Evolutionary conservation across 805 yeast species (phyloP), one percentile per base, ranked within the genome.

Genomic region (Cyberlindnera misumaiensis): DNA sequence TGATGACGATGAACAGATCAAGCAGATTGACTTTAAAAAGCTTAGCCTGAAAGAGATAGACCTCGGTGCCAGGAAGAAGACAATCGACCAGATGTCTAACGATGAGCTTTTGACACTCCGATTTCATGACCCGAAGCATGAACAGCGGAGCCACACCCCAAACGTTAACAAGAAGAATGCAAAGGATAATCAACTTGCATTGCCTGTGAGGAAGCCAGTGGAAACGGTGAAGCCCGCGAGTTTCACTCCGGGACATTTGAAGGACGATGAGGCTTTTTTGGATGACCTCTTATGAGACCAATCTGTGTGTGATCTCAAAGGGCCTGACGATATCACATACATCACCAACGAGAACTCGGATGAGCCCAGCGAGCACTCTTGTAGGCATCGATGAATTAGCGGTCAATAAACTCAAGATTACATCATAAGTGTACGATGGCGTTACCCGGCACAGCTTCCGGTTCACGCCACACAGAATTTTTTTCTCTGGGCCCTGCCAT

Each of bases 191-290:
- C 12, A 16, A 16, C 28, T 36, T 12, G 14, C 14, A n/a, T 10
- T 20, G 1, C 34, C 34, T 8, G 14, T 13, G 32, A 34, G n/a
- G 32, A 18, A 31, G 30, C 15, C 24, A 13, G 4, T 13, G 8
- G 16, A 12, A 5, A 9, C 30, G 13, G 30, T 10, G 5, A n/a
- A 5, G 15, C 30, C 13, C 30, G 20, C 30, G 5, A 20, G 24
- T 20, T 20, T 20, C 24, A 15, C 50, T 11, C 59, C 58, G 11
- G 15, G 14, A 7, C 25, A 36, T 5, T 27, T 53, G 20, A 43
- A 40, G 35, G 16, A 11, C 1, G 56, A 49, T 24, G 58, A 54
- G 35, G 46, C 44, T 15, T 53, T 52, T 30, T 35, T 53, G 11
- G 58, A 53, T 28, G 46, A 50, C 30, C 27, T 53, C 12, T 26